Evolutionary conservation across 495 filamentous ascomycete genomes (phyloP).

Genomic region (Hypoxylon trugodes): DNA sequence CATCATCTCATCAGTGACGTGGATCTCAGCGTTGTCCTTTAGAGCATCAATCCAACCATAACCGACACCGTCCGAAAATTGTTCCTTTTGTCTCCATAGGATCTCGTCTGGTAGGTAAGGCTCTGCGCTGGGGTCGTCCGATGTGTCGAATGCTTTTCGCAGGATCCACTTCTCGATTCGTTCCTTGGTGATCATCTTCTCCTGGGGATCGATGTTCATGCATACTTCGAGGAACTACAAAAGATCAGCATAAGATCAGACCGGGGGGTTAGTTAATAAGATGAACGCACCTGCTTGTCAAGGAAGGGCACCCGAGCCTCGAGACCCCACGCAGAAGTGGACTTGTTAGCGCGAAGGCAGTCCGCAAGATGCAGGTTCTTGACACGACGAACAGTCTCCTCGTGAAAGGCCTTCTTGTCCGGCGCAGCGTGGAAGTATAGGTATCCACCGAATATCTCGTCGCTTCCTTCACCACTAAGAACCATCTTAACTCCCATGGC

Average conservation of each 20-base stretch:
- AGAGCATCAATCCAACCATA: slow-evolving; percentile 99
- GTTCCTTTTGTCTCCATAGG: slow-evolving; percentile 98
- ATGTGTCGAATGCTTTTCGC: slow-evolving; percentile 95
- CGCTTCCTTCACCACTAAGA: slow-evolving; percentile 91
- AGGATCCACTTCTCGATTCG: slow-evolving; percentile 97
- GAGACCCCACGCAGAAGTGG: slow-evolving; percentile 97
- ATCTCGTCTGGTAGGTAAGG: slow-evolving; percentile 95
- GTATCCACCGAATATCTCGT: slow-evolving; percentile 98
- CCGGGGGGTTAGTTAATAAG: background rate
- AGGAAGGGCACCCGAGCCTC: slow-evolving; percentile 98
- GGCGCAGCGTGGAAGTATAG: slow-evolving; percentile 98
- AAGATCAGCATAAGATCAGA: background rate
- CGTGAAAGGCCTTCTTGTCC: slow-evolving; percentile 88
- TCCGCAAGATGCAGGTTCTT: slow-evolving; percentile 96
- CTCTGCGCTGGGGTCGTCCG: slow-evolving; percentile 76
- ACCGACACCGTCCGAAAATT: slow-evolving; percentile 97
- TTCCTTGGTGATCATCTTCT: slow-evolving; percentile 94
- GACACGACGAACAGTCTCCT: slow-evolving; percentile 88
- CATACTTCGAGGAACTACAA: slow-evolving; percentile 82
- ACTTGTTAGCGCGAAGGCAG: slow-evolving; percentile 98
- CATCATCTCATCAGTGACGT: slow-evolving; percentile 96
- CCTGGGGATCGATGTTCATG: slow-evolving; percentile 91
- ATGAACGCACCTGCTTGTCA: slow-evolving; percentile 74
- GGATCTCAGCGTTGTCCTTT: slow-evolving; percentile 88
- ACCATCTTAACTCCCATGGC: slow-evolving; percentile 99